Evolutionary conservation across 2,329 filamentous ascomycete species (phyloP), one percentile per base, ranked within the genome.

Genomic region (Proliferodiscus dingleyae): DNA sequence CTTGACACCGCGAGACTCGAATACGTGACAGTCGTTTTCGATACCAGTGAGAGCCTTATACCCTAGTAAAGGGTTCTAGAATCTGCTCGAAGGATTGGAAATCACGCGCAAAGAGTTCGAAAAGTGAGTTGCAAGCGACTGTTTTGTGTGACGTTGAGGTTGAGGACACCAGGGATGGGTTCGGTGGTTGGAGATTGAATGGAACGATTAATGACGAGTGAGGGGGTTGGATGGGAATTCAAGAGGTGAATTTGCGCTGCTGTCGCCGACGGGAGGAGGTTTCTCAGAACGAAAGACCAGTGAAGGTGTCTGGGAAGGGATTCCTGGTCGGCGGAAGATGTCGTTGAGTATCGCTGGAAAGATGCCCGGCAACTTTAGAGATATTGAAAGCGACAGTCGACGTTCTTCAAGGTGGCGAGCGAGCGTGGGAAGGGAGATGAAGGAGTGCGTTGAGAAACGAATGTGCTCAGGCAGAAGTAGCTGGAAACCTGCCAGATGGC

Each of bases 241-340:
- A 9, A 21, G 28, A 37, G 24, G 36, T 49, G 26, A 43, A 37
- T 50, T 37, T 47, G 51, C 47, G 53, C 51, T 55, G 55, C 58
- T 51, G 56, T 53, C 55, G 66, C 69, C 64, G 61, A 71, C 54
- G 45, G 48, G 49, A 49, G 19, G 56, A 59, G 53, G 53, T 51
- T 60, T 60, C 54, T 51, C 56, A 58, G 59, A 61, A 55, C 52
- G 37, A 49, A 53, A 36, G 45, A 80, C 78, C 78, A 82, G 71
- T 78, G 59, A 82, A 82, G 78, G 79, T 71, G 73, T 82, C 78
- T 72, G 71, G 61, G 64, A 68, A 58, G 52, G 24, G 48, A 47
- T 57, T 62, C 55, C 55, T 57, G 62, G 61, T 64, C 65, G 60
- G 56, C 50, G 52, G 37, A 64, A 63, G 62, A 53, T 55, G 60